These are phyloP conservation scores for Ogataea ramenticola DNA, from an alignment of 805 yeast species.

Conservation along the genomic window DNA sequence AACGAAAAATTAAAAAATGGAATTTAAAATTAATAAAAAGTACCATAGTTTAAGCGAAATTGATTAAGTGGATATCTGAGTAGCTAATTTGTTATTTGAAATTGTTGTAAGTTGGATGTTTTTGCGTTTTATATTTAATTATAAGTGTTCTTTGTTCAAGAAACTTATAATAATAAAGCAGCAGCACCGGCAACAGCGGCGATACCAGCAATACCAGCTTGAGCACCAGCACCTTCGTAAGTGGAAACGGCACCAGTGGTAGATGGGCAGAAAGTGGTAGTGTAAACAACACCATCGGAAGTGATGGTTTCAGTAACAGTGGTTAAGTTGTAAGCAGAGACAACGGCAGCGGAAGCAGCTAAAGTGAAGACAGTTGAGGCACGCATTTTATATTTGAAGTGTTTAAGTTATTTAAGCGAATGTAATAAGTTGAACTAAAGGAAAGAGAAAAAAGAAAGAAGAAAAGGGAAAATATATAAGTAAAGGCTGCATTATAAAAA, in stretches of 20 bases:
- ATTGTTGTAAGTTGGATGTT: too few relatives aligned
- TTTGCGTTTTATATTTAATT: too few relatives aligned
- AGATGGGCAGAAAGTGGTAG: constrained; percentile 10
- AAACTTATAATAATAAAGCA: constrained; percentile 15
- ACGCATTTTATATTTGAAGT: not conserved
- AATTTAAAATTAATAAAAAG: too few relatives aligned
- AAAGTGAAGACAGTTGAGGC: constrained; percentile 8
- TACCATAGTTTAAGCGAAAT: too few relatives aligned
- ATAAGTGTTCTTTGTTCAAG: not conserved
- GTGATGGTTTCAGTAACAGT: constrained; percentile 13
- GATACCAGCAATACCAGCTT: constrained; percentile 18
- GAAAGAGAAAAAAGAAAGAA: not conserved
- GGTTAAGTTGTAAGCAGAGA: constrained; percentile 8
- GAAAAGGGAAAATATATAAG: not conserved
- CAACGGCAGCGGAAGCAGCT: constrained; percentile 9
- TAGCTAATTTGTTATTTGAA: too few relatives aligned
- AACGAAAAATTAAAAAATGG: too few relatives aligned
- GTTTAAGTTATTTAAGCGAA: not conserved
- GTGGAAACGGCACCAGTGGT: constrained; percentile 10
- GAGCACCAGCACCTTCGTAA: constrained; percentile 14
- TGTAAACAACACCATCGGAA: constrained; percentile 9
- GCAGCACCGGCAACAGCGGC: constrained; percentile 23
- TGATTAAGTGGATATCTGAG: too few relatives aligned
- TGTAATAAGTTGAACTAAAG: constrained; percentile 1
- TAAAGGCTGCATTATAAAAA: not conserved